These are phyloP conservation scores for Symbiotaphrina buchneri DNA, from an alignment of 495 filamentous ascomycete species.

Conservation along the genomic window DNA sequence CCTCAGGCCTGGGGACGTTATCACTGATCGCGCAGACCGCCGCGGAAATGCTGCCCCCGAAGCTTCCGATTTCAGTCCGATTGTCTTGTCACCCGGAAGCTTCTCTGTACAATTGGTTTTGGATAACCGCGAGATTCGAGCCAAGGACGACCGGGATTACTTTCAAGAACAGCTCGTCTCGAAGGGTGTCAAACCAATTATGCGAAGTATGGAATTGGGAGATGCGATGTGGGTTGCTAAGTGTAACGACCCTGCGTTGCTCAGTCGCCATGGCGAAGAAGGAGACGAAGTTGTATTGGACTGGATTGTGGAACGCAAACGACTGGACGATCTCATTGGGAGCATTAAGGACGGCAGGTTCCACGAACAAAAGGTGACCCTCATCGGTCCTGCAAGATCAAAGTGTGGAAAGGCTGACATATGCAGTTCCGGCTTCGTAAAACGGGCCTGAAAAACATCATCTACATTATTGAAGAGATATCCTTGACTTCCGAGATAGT, in stretches of 20 bases:
- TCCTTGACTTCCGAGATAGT: conserved; percentile 22
- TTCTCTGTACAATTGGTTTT: conserved; percentile 58
- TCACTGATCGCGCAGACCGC: too few relatives aligned
- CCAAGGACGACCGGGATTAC: conserved; percentile 59
- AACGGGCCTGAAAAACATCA: conserved; percentile 49
- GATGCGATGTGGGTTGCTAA: conserved; percentile 66
- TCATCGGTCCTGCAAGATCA: conserved; percentile 1
- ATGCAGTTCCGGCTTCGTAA: conserved; percentile 38
- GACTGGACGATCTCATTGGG: conserved; percentile 56
- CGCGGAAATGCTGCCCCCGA: too few relatives aligned
- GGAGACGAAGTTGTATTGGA: conserved; percentile 63
- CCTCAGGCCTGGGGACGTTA: too few relatives aligned
- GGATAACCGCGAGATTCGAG: conserved; percentile 56
- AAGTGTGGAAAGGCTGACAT: too few relatives aligned
- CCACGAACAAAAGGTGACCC: conserved; percentile 44
- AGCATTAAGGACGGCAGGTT: conserved; percentile 73
- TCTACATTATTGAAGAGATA: conserved; percentile 66
- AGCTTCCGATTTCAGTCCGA: conserved; percentile 28
- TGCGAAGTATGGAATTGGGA: conserved; percentile 47
- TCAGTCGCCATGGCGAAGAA: conserved; percentile 10
- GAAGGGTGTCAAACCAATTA: conserved; percentile 38
- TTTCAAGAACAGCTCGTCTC: conserved; percentile 50
- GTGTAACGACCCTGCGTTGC: conserved; percentile 2
- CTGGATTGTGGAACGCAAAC: conserved; percentile 66
- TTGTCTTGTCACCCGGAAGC: conserved; percentile 32